Evolutionary conservation across 2,329 filamentous ascomycete species (phyloP), one percentile per base, ranked within the genome.

Genomic region (Monilinia vaccinii-corymbosi): DNA sequence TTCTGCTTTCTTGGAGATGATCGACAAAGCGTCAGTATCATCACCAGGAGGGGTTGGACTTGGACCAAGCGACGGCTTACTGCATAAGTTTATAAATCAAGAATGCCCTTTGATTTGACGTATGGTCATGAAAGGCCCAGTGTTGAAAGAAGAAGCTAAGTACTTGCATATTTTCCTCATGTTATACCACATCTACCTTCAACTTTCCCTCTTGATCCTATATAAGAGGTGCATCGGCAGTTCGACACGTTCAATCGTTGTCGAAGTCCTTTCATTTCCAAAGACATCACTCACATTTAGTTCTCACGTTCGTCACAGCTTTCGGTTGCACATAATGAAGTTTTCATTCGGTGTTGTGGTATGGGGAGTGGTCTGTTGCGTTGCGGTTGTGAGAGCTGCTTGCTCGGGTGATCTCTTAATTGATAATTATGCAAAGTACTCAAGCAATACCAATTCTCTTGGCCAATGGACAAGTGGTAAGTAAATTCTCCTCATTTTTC

Each of bases 401-500:
- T 71, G 70, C 53, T 62, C 66, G 38, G 49, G 62, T n/a, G 67
- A 69, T 65, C 60, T 72, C 10, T 34, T 70, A 16, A 61, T 72
- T 49, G 70, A 72, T 50, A 64, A 71, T 58, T 72, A 69, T 65
- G 61, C 69, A 13, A 66, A 68, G 0, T 72, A 67, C 51, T 66
- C 70, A 7, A 71, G 63, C 21, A 70, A 71, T 59, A 65, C 64
- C 51, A 75, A 75, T 64, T 71, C 67, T 48, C 65, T 74, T 4
- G 70, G 69, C 4, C 67, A 70, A 52, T 75, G 69, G 65, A 74
- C 73, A 23, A 73, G 71, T 66, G 73, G 73, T 74, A 62, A 63
- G 70, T 64, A 9, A 32, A 14, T 31, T 36, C 10, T 45, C 8
- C 16, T 16, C 2, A 5, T 23, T 18, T 51, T 16, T 25, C 16